phyloP scores from a whole-genome alignment of 1,139 yeast species.

The Taphrina pruni region DNA sequence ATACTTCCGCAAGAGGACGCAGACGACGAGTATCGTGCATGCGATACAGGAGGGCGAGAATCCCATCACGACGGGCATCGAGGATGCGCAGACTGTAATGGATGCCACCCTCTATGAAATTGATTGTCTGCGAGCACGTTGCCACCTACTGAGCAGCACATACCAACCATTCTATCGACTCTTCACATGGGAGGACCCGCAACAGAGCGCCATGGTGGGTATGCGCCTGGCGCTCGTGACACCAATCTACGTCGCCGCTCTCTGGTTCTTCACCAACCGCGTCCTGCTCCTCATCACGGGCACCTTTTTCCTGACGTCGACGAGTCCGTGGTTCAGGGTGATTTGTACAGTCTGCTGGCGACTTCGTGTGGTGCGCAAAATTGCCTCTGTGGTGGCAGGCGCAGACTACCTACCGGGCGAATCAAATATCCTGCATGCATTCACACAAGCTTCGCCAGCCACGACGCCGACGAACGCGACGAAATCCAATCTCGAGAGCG shows the following conservation, averaged over 20 bases:
- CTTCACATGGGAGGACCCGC: constrained; percentile 30
- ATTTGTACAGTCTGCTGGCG: constrained; percentile 42
- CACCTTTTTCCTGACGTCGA: constrained; percentile 34
- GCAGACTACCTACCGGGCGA: constrained; percentile 36
- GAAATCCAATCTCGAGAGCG: neutral
- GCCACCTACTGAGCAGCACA: constrained; percentile 27
- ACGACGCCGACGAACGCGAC: constrained; percentile 1
- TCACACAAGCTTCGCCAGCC: neutral
- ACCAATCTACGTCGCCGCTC: constrained; percentile 24
- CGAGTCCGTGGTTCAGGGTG: constrained; percentile 40
- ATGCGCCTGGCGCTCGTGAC: constrained; percentile 29
- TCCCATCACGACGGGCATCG: constrained; percentile 23
- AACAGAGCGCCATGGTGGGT: constrained; percentile 27
- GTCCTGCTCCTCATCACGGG: constrained; percentile 27
- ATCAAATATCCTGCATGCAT: constrained; percentile 26
- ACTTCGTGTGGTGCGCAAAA: constrained; percentile 28
- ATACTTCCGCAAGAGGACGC: constrained; percentile 33
- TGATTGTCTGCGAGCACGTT: constrained; percentile 36
- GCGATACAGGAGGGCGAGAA: constrained; percentile 28
- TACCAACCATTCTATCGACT: constrained; percentile 16
- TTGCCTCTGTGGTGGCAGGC: constrained; percentile 31
- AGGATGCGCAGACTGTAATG: constrained; percentile 33
- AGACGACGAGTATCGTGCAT: constrained; percentile 31
- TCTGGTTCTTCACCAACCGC: constrained; percentile 31
- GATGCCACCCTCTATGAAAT: constrained; percentile 35